A percentile compares a stretch with the other conserved stretches of the same genome.
phyloP scores from a whole-genome alignment of 1,139 yeast species.

The Saccharomyces hybrid region DNA sequence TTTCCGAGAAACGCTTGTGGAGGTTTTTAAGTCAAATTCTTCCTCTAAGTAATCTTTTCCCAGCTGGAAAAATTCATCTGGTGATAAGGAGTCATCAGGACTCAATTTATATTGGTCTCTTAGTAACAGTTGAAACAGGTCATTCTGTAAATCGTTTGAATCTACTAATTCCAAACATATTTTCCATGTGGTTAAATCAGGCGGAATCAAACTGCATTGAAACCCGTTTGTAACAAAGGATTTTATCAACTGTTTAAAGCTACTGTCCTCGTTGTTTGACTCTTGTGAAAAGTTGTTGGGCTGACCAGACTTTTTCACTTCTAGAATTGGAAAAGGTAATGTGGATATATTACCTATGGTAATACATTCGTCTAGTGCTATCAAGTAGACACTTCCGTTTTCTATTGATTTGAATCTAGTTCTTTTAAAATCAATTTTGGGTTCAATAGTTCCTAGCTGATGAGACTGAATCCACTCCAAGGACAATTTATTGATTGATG shows the following conservation, averaged over 20 bases:
- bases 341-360: slow-evolving; percentile 14
- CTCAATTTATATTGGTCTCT: slow-evolving; percentile 14
- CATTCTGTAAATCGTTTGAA: slow-evolving; percentile 32
- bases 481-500: slow-evolving; percentile 42
- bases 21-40: neutral
- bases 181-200: slow-evolving; percentile 27
- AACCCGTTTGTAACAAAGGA: slow-evolving; percentile 11
- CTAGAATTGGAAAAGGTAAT: slow-evolving; percentile 31
- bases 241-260: slow-evolving; percentile 2
- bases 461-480: slow-evolving; percentile 46
- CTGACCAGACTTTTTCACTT: slow-evolving; percentile 2
- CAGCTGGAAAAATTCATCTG: slow-evolving; percentile 21
- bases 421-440: slow-evolving; percentile 40
- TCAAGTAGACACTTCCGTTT: slow-evolving; percentile 11
- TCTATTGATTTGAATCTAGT: slow-evolving; percentile 38
- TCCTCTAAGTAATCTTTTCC: slow-evolving; percentile 8
- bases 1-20: neutral
- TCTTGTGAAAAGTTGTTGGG: neutral
- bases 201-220: slow-evolving; percentile 32
- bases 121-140: slow-evolving; percentile 31
- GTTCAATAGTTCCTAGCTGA: slow-evolving; percentile 37
- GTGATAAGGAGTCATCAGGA: slow-evolving; percentile 9
- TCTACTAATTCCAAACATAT: slow-evolving; percentile 26
- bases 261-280: neutral
- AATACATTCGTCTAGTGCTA: slow-evolving; percentile 25